Evolutionary conservation across 371 early-diverging fungal species (phyloP).

Genomic region (Mortierella sp.): DNA sequence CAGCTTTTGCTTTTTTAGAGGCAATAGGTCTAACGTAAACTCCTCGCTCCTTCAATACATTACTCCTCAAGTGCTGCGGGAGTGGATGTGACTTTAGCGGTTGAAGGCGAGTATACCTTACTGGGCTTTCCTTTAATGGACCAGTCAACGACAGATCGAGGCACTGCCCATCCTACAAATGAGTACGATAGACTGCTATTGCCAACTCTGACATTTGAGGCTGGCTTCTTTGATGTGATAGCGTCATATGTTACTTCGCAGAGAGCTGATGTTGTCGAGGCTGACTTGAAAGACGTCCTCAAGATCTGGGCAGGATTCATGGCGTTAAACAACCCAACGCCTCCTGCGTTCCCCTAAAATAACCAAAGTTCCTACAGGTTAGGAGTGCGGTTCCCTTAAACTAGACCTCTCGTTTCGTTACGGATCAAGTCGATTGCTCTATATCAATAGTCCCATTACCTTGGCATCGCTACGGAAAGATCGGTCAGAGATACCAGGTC

Average conservation of each 20-base stretch:
- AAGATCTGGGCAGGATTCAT: conserved; percentile 28
- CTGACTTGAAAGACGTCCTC: conserved; percentile 17
- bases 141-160: conserved; percentile 37
- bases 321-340: conserved; percentile 20
- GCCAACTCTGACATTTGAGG: conserved; percentile 7
- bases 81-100: conserved; percentile 23
- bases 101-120: conserved; percentile 1
- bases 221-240: conserved; percentile 23
- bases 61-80: background rate
- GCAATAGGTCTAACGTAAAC: too few relatives aligned
- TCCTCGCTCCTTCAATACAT: background rate
- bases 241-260: conserved; percentile 36
- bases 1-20: too few relatives aligned
- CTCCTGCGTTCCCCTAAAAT: conserved; percentile 16
- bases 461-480: conserved; percentile 32
- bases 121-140: conserved; percentile 24
- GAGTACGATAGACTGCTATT: conserved; percentile 31
- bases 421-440: too few relatives aligned
- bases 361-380: background rate
- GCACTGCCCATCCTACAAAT: conserved; percentile 48
- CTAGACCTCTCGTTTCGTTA: too few relatives aligned
- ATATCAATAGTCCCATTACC: background rate
- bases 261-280: conserved; percentile 21
- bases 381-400: too few relatives aligned
- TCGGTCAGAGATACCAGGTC: conserved; percentile 27